phyloP scores from a whole-genome alignment of 2,329 filamentous ascomycete species.

The Xylariaceae sp. region DNA sequence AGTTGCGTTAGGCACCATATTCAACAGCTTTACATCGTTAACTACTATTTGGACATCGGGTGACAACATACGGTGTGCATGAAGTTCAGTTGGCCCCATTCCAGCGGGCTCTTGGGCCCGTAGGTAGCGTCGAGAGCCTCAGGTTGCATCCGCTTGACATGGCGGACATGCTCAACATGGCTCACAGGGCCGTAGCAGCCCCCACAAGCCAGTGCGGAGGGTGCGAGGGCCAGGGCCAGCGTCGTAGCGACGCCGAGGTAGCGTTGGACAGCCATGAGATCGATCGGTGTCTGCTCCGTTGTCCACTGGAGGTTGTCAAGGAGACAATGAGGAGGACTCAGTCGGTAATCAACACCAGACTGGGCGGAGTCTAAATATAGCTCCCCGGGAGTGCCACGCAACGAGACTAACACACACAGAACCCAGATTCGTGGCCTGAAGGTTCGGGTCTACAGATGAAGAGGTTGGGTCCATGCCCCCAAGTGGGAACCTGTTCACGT shows the following conservation, averaged over 20 bases:
- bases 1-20: not conserved
- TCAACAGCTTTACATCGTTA: too few relatives aligned
- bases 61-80: slow-evolving; percentile 46
- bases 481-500: not conserved
- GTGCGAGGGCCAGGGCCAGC: slow-evolving; percentile 19
- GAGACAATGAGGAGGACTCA: not conserved
- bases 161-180: slow-evolving; percentile 41
- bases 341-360: not conserved
- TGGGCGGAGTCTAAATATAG: too few relatives aligned
- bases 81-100: slow-evolving; percentile 61
- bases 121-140: slow-evolving; percentile 39
- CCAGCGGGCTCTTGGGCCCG: slow-evolving; percentile 42
- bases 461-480: not conserved
- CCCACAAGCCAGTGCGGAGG: slow-evolving; percentile 34
- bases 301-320: not conserved
- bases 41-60: not conserved
- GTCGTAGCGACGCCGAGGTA: slow-evolving; percentile 6
- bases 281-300: not conserved
- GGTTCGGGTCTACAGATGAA: not conserved
- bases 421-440: not conserved
- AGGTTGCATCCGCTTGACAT: slow-evolving; percentile 46
- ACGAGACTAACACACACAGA: not conserved
- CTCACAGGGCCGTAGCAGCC: slow-evolving; percentile 40
- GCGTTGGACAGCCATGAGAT: slow-evolving; percentile 10
- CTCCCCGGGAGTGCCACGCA: not conserved